Percentiles rank a stretch among this genome's conserved stretches.
These are phyloP conservation scores for Pholiota conissans DNA, from an alignment of 768 basidiomycete genomes.

Conservation along the genomic window DNA sequence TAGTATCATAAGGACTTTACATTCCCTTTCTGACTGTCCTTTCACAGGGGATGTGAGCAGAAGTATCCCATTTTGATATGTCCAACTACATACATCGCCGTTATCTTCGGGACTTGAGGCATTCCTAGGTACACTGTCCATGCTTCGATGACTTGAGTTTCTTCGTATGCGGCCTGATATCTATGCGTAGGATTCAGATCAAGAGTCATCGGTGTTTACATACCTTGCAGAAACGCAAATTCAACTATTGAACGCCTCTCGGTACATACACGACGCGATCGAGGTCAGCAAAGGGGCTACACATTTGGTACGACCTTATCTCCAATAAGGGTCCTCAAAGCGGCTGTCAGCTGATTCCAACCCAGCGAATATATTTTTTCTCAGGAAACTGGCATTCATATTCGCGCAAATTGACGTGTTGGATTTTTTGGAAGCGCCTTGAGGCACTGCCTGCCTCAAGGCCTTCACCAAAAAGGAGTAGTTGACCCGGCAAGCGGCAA, in stretches of 20 bases:
- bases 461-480: conserved; percentile 11
- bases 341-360: not conserved
- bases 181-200: too few species aligned
- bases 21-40: not conserved
- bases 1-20: too few species aligned
- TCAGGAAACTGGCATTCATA: not conserved
- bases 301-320: not conserved
- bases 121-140: too few species aligned
- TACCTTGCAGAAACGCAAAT: too few species aligned
- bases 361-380: not conserved
- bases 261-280: not conserved
- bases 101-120: not conserved
- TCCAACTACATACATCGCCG: not conserved
- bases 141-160: too few species aligned
- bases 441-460: conserved; percentile 16
- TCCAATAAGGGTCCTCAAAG: not conserved
- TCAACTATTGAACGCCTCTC: too few species aligned
- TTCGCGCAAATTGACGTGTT: not conserved
- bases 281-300: not conserved
- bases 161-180: too few species aligned
- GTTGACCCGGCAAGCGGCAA: conserved; percentile 13
- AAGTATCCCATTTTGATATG: not conserved
- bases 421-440: conserved; percentile 13
- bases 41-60: not conserved
- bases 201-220: too few species aligned